Conservation (phyloP, 1,139 yeast genomes). For the Geotrichum candidum region DNA sequence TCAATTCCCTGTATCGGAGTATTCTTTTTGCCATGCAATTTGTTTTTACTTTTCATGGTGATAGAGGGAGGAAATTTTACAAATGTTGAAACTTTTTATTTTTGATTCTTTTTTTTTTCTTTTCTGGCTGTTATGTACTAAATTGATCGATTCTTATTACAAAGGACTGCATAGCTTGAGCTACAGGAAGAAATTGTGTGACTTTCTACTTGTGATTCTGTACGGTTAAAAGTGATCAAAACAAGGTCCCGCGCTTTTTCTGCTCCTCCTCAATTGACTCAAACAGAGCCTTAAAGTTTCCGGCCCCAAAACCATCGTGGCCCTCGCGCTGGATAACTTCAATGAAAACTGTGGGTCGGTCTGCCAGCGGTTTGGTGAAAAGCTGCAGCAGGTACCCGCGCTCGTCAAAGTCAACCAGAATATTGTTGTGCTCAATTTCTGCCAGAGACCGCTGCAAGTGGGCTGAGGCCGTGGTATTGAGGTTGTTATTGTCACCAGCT, state of each 20-base stretch:
- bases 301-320: conserved; percentile 83
- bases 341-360: conserved; percentile 73
- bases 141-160: too few relatives aligned
- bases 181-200: too few relatives aligned
- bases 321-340: conserved; percentile 75
- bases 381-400: conserved; percentile 67
- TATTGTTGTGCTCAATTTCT: conserved; percentile 43
- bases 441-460: conserved; percentile 25
- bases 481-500: neutral
- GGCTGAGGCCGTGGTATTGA: conserved; percentile 27
- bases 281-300: conserved; percentile 74
- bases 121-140: too few relatives aligned
- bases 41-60: too few relatives aligned
- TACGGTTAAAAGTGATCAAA: too few relatives aligned
- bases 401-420: conserved; percentile 70
- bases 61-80: too few relatives aligned
- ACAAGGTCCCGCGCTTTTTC: conserved; percentile 31
- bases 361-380: conserved; percentile 69
- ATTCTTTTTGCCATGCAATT: too few relatives aligned
- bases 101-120: too few relatives aligned
- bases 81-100: too few relatives aligned
- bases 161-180: too few relatives aligned
- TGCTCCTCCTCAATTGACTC: conserved; percentile 66
- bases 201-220: too few relatives aligned
- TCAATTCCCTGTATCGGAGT: too few relatives aligned